Evolutionary conservation across 441 rosid genomes (phyloP), one percentile per base, ranked within the genome.

Genomic region (Pelargonium citronellum): DNA sequence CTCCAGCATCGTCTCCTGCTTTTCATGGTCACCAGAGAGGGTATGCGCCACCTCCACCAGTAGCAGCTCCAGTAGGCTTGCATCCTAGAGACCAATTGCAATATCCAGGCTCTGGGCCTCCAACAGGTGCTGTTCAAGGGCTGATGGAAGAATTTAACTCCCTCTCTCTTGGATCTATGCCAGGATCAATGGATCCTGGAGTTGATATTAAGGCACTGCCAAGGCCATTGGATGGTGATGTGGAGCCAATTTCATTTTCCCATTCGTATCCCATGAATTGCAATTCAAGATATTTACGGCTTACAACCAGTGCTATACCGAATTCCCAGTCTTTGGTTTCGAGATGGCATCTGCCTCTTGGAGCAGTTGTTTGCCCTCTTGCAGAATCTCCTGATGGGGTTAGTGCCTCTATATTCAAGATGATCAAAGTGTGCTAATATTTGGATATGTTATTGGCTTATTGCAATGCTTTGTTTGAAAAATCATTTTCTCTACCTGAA

Each of bases 361-460:
- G 97, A 77, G 99, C 99, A 57, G 96, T 95, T 77, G 98, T 95
- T 79, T 89, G 97, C 76, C 99, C 99, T 77, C 98, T 92, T 74
- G 98, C 96, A 9, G 96, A 92, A 85, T 74, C 92, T 84, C 91
- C 97, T 67, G 86, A 86, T 64, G 95, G 97, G 91, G 99, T 95
- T 51, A 79, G 97, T 86, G 58, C 72, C 71, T 69, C 46, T 69
- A 68, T 69, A 70, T 55, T 19, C 62, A 17, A 17, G 19, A 19
- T 55, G 62, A 46, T 68, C n/a, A 63, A 63, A 71, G 15, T 60
- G 37, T 30, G 37, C 68, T 76, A 65, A 74, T 58, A 4, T 17
- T 69, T 60, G 72, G 46, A 69, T 10, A 60, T 71, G 9, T 62
- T 73, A 64, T 60, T 6, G 20, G n/a, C n/a, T n/a, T n/a, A n/a